Percentiles rank a stretch among this genome's conserved stretches.
Evolutionary conservation across 208 protist genomes (phyloP).

Genomic region (Novymonas esmeraldas): DNA sequence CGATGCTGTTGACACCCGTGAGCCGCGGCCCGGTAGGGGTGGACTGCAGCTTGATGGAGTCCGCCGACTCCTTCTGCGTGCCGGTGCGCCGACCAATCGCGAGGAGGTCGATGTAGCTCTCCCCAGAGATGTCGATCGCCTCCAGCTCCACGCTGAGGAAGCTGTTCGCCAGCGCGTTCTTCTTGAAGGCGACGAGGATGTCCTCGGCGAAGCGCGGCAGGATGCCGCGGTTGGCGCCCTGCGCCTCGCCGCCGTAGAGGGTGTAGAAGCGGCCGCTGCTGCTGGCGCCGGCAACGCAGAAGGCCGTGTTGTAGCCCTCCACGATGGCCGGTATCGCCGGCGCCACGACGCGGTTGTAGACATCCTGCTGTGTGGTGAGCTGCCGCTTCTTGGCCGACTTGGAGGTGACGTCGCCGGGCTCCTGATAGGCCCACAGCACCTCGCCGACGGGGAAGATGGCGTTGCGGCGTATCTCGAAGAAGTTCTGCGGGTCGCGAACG

Average conservation of each 20-base stretch:
- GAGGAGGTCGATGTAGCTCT: conserved; percentile 79
- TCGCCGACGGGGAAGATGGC: conserved; percentile 57
- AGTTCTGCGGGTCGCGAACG: conserved; percentile 68
- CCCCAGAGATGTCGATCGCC: conserved; percentile 71
- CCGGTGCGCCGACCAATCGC: conserved; percentile 16
- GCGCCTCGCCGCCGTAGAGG: conserved; percentile 67
- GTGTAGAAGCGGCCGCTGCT: conserved; percentile 73
- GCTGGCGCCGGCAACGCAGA: conserved; percentile 62
- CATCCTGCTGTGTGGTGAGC: conserved; percentile 60
- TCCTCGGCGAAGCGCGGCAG: conserved; percentile 81
- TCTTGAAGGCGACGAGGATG: conserved; percentile 71
- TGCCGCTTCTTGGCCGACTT: conserved; percentile 29
- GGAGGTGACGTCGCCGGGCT: conserved; percentile 32
- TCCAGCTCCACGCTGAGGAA: conserved; percentile 61
- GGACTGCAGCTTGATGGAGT: conserved; percentile 56
- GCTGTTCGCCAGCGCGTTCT: conserved; percentile 58
- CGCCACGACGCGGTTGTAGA: conserved; percentile 64
- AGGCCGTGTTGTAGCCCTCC: conserved; percentile 82
- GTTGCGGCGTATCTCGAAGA: conserved; percentile 69
- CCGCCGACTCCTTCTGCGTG: conserved; percentile 3
- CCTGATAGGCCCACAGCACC: conserved; percentile 78
- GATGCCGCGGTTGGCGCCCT: conserved; percentile 60
- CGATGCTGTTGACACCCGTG: conserved; percentile 50
- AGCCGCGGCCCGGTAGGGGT: conserved; percentile 51
- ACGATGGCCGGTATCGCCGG: conserved; percentile 69